These are phyloP conservation scores for Solanum appendiculatum DNA, from an alignment of 257 asterid species.

Conservation along the genomic window DNA sequence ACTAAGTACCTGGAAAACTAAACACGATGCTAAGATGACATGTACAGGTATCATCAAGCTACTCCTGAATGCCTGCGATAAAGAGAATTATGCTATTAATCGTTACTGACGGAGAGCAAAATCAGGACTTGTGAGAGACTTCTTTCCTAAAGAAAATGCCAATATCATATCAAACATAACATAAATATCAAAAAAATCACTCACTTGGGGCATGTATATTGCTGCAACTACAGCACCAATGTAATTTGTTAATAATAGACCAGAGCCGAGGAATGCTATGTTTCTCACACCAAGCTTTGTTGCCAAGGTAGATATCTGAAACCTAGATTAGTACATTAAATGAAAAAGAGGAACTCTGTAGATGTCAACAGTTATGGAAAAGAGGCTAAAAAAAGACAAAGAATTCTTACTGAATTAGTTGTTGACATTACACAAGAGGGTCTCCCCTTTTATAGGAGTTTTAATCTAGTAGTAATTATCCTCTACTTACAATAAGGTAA, in stretches of 20 bases:
- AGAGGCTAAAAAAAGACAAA: not conserved
- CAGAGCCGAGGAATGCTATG: constrained; percentile 81
- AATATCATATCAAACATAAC: not conserved
- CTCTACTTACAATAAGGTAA: not conserved
- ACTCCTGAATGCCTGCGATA: constrained; percentile 68
- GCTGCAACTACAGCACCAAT: constrained; percentile 73
- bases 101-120: not conserved
- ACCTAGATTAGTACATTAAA: constrained; percentile 34
- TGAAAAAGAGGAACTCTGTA: not conserved
- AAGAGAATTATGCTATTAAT: not conserved
- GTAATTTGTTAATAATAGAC: constrained; percentile 75
- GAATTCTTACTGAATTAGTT: not conserved
- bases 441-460: not conserved
- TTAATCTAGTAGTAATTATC: not conserved
- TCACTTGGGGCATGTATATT: constrained; percentile 83
- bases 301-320: constrained; percentile 92
- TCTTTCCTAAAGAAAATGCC: not conserved
- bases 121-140: not conserved
- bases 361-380: not conserved
- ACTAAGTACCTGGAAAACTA: constrained; percentile 64
- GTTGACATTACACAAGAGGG: not conserved
- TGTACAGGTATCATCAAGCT: constrained; percentile 81
- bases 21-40: constrained; percentile 51
- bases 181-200: not conserved
- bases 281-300: constrained; percentile 96